Percentiles rank a stretch among this genome's conserved stretches.
phyloP scores from a whole-genome alignment of 768 basidiomycete genomes.

The Antrodiella citrinella region DNA sequence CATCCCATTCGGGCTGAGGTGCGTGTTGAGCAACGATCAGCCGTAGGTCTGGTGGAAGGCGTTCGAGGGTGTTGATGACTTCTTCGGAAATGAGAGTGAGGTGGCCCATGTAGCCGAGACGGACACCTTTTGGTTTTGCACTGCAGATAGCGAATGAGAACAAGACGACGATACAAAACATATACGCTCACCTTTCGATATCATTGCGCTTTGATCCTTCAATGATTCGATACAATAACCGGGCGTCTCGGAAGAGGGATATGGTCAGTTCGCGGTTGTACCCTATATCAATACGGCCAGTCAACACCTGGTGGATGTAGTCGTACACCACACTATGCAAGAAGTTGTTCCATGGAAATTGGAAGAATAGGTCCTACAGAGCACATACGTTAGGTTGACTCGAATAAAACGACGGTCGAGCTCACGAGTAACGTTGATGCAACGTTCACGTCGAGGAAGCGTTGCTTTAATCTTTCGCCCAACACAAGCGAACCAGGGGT shows the following conservation, averaged over 20 bases:
- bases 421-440: constrained; percentile 72
- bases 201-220: constrained; percentile 82
- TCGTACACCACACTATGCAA: constrained; percentile 96
- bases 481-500: constrained; percentile 38
- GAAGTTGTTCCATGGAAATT: constrained; percentile 97
- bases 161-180: constrained; percentile 1
- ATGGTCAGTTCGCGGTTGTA: constrained; percentile 80
- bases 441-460: constrained; percentile 68
- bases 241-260: constrained; percentile 80
- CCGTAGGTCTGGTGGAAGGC: constrained; percentile 76
- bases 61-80: constrained; percentile 80
- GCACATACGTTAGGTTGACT: constrained; percentile 1
- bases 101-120: constrained; percentile 96
- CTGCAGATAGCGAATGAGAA: constrained; percentile 25
- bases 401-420: constrained; percentile 7
- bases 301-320: constrained; percentile 89
- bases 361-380: constrained; percentile 86
- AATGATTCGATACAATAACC: constrained; percentile 77
- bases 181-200: constrained; percentile 47
- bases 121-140: constrained; percentile 64
- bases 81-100: constrained; percentile 93
- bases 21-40: constrained; percentile 56
- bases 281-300: constrained; percentile 75
- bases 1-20: constrained; percentile 80
- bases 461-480: constrained; percentile 76